These are phyloP conservation scores for Quercus phellos DNA, from an alignment of 331 rosid genomes.

Conservation along the genomic window DNA sequence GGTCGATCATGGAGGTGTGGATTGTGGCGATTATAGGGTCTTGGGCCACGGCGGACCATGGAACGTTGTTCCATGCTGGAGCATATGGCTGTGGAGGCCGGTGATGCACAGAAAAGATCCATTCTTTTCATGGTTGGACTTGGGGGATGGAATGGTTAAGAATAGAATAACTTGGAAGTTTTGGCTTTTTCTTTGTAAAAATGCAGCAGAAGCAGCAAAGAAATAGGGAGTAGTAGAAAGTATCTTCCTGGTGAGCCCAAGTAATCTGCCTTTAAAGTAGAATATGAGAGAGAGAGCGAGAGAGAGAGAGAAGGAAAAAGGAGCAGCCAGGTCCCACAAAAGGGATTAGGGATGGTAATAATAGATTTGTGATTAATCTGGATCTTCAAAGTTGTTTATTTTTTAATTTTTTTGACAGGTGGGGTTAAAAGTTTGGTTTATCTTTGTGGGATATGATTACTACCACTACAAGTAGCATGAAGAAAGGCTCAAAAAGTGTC, in stretches of 20 bases:
- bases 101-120: slow-evolving; percentile 66
- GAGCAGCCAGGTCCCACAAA: slow-evolving; percentile 23
- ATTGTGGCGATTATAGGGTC: neutral
- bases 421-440: slow-evolving; percentile 21
- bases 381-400: slow-evolving; percentile 22
- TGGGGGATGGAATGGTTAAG: neutral
- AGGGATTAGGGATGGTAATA: slow-evolving; percentile 5
- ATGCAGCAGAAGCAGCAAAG: neutral
- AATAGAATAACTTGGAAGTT: neutral
- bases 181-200: slow-evolving; percentile 11
- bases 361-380: slow-evolving; percentile 22
- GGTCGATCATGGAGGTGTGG: slow-evolving; percentile 26
- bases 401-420: neutral
- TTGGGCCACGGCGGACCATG: slow-evolving; percentile 25
- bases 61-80: slow-evolving; percentile 49
- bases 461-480: slow-evolving; percentile 34
- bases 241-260: slow-evolving; percentile 12
- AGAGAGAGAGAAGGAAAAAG: neutral
- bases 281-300: neutral
- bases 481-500: slow-evolving; percentile 21
- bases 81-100: slow-evolving; percentile 66
- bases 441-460: slow-evolving; percentile 44
- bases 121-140: slow-evolving; percentile 42
- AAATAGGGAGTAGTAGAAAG: neutral
- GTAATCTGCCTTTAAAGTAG: slow-evolving; percentile 12